Conservation (phyloP, 805 yeast species). For the Torulaspora microellipsoides region DNA sequence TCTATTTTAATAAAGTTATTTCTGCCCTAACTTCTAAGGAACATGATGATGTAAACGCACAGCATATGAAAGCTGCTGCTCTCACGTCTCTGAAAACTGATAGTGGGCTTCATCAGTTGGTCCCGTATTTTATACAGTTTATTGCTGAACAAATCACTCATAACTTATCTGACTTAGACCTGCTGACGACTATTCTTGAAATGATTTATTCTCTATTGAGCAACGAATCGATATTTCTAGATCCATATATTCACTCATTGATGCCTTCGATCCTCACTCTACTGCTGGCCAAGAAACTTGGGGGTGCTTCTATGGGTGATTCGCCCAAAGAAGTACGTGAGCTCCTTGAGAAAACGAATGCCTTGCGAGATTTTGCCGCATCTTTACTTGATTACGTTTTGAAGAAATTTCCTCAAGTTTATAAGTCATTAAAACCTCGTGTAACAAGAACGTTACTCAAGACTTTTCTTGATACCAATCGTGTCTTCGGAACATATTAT, state of each 20-base stretch:
- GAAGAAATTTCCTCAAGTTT: conserved; percentile 72
- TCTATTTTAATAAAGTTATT: conserved; percentile 87
- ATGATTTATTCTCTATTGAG: conserved; percentile 79
- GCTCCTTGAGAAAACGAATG: conserved; percentile 42
- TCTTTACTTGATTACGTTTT: conserved; percentile 76
- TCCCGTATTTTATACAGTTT: conserved; percentile 94
- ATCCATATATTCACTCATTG: conserved; percentile 92
- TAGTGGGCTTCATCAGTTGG: conserved; percentile 93
- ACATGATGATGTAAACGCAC: conserved; percentile 36
- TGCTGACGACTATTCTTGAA: conserved; percentile 80
- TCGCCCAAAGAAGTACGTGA: conserved; percentile 23
- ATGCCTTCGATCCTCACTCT: conserved; percentile 96
- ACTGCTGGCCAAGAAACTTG: conserved; percentile 84
- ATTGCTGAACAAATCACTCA: conserved; percentile 93
- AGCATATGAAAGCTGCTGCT: conserved; percentile 67
- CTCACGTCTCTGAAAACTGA: conserved; percentile 79
- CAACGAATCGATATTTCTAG: conserved; percentile 81
- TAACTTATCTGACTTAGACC: conserved; percentile 65
- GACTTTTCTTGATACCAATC: conserved; percentile 80
- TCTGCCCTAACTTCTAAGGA: conserved; percentile 64
- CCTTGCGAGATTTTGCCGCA: conserved; percentile 85
- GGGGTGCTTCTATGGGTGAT: conserved; percentile 40
- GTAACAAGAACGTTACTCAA: conserved; percentile 88
- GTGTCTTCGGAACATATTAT: conserved; percentile 84
- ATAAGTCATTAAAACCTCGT: conserved; percentile 85